Conservation (phyloP, 176 grass and related monocot species). For the Sorghum bicolor region Sorghum_bicolor_NCBIv3 NC_012871.2:9443501-9444000, state of each 20-base stretch:
- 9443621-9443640: constrained; percentile 8
- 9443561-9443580: constrained; percentile 97
- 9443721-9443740: constrained; percentile 87
- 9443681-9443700: constrained; percentile 78
- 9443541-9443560: constrained; percentile 77
- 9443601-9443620: constrained; percentile 76
- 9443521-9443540: neutral
- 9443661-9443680: neutral
- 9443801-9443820: neutral
- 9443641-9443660: neutral
- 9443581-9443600: constrained; percentile 94
- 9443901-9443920: constrained; percentile 75
- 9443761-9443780: constrained; percentile 93
- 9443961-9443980: neutral
- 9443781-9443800: neutral
- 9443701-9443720: constrained; percentile 90
- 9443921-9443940: neutral
- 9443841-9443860: neutral
- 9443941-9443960: neutral
- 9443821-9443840: neutral
- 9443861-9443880: constrained; percentile 84
- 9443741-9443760: constrained; percentile 98
- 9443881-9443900: constrained; percentile 89
- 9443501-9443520: neutral
- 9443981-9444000: neutral